Evolutionary conservation across 1,284 basidiomycete genomes (phyloP), one percentile per base, ranked within the genome.

Genomic region (Fomitopsis betulina): DNA sequence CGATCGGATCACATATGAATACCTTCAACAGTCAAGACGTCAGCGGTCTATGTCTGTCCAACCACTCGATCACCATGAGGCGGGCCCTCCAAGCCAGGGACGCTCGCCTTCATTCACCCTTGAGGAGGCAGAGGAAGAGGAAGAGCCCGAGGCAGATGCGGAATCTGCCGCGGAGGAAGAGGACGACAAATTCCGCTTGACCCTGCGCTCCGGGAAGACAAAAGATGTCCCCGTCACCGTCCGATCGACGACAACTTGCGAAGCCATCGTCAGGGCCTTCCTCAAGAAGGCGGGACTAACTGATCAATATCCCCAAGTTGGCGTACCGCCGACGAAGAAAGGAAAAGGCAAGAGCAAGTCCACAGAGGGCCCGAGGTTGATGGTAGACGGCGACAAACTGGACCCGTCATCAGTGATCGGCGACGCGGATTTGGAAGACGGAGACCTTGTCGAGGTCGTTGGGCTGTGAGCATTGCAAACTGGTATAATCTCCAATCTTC

Each of bases 401-500:
- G 75, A 74, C 13, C 76, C 82, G 40, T 74, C 79, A 43, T 71
- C 75, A 12, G 78, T 79, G 60, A 90, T 91, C 60, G 77, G 83
- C 9, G 80, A 82, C 15, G 79, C 80, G 25, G 89, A 88, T 60
- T 63, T 91, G 59, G 89, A 91, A 63, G 87, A 91, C 63, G 89
- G 89, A 0, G 89, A 91, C 70, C 70, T 84, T 73, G 80, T 91
- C 27, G 89, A 91, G 60, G 80, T 91, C 27, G 78, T 83, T 57
- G 89, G 85, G 25, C 64, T 89, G 56, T 88, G 67, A 79, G 7
- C 49, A 19, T 45, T 54, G 13, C 25, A 13, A 27, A n/a, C 1
- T 2, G 12, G 10, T 21, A 23, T 17, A 32, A 39, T 40, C 33
- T 19, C 32, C 32, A 13, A 7, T 35, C 6, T 47, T n/a, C 23